A percentile compares a stretch with the other conserved stretches of the same genome.
phyloP scores from a whole-genome alignment of 306 rosid genomes.

The Albizia julibrissin region DNA sequence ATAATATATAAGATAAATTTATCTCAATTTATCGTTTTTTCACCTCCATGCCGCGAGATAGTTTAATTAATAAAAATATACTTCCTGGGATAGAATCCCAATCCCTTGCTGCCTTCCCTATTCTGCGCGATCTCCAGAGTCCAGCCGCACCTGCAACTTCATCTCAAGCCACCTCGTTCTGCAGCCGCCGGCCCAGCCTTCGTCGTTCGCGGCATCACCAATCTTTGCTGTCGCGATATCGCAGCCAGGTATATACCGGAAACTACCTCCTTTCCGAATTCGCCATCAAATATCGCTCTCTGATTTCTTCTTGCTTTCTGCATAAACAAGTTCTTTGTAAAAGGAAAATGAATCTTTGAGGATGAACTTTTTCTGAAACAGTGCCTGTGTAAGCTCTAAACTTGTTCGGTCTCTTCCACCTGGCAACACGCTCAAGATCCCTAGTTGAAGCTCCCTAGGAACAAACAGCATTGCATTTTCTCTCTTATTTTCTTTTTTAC shows the following conservation, averaged over 20 bases:
- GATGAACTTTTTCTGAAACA: not conserved
- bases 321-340: not conserved
- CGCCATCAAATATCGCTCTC: not conserved
- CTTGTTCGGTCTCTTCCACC: not conserved
- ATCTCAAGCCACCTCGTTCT: not conserved
- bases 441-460: not conserved
- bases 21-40: no score
- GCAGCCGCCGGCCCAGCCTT: no score
- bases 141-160: not conserved
- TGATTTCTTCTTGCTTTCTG: not conserved
- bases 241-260: not conserved
- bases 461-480: not conserved
- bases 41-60: no score
- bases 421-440: not conserved
- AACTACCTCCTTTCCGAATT: not conserved
- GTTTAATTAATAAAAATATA: no score
- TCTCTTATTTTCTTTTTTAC: not conserved
- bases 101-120: not conserved
- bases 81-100: no score
- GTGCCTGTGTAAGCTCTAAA: not conserved
- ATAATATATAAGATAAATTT: no score
- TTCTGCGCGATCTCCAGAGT: not conserved
- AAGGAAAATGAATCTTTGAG: not conserved
- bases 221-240: not conserved
- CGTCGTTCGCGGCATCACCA: not conserved